Conservation (phyloP, 331 rosid species). For the Rosa hybrid region DNA sequence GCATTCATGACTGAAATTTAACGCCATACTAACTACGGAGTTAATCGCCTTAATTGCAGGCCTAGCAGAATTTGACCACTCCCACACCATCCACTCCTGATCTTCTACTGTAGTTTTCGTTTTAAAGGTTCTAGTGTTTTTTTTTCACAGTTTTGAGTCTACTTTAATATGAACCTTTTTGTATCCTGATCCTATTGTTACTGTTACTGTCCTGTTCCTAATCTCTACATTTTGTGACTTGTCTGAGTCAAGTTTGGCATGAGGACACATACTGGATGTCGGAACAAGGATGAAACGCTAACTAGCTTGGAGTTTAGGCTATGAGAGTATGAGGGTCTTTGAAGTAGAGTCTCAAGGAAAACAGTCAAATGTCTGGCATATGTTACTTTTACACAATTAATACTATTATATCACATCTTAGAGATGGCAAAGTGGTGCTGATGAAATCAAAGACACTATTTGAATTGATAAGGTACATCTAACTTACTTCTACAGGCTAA, state of each 20-base stretch:
- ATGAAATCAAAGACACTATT: background rate
- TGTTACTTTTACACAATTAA: background rate
- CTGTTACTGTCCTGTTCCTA: too few species aligned
- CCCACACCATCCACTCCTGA: too few species aligned
- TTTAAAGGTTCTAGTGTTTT: background rate
- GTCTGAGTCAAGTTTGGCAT: too few species aligned
- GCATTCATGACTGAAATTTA: too few species aligned
- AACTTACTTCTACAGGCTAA: constrained; percentile 1
- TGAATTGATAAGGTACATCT: background rate
- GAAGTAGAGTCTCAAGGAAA: background rate
- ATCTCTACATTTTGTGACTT: too few species aligned
- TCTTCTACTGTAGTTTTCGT: background rate
- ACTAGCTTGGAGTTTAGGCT: background rate
- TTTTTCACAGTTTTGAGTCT: background rate
- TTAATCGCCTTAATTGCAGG: too few species aligned
- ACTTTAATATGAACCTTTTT: too few species aligned
- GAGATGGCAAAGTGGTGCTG: background rate
- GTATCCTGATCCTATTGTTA: too few species aligned
- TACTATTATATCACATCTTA: background rate
- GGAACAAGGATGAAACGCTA: background rate
- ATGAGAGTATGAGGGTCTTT: background rate
- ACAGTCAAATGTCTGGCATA: background rate
- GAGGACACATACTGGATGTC: too few species aligned
- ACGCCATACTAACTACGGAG: too few species aligned
- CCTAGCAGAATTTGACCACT: too few species aligned